Conservation (phyloP, 805 yeast genomes). For the Martiniozyma abietophila region DNA sequence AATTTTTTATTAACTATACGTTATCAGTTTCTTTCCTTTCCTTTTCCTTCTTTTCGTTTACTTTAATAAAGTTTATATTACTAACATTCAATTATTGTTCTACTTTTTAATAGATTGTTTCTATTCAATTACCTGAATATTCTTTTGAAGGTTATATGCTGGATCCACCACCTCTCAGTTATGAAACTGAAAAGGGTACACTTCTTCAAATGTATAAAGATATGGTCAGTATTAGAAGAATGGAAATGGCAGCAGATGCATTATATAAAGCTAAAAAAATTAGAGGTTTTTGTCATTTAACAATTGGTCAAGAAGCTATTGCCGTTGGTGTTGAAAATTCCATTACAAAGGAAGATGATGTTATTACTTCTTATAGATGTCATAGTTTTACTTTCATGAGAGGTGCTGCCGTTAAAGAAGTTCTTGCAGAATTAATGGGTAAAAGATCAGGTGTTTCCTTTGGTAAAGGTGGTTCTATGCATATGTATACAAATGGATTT, state of each 20-base stretch:
- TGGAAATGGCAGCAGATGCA: conserved; percentile 99
- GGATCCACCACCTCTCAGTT: conserved; percentile 58
- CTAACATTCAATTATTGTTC: conserved; percentile 4
- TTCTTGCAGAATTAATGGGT: conserved; percentile 95
- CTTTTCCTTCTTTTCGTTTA: neutral
- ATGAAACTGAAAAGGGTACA: conserved; percentile 72
- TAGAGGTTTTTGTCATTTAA: conserved; percentile 97
- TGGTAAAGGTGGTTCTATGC: conserved; percentile 99
- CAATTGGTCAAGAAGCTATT: conserved; percentile 97
- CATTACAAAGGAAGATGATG: conserved; percentile 71
- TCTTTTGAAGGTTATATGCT: conserved; percentile 83
- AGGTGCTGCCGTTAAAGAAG: conserved; percentile 85
- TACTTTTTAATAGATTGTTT: conserved; percentile 18
- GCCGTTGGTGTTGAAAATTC: conserved; percentile 98
- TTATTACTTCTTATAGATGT: conserved; percentile 97
- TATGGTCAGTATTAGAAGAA: conserved; percentile 87
- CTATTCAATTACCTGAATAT: conserved; percentile 60
- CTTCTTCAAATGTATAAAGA: conserved; percentile 92
- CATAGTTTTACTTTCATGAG: conserved; percentile 97
- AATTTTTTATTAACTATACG: conserved; percentile 1
- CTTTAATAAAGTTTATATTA: neutral
- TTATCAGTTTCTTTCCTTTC: neutral
- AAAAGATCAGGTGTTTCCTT: conserved; percentile 87
- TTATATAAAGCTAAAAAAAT: conserved; percentile 96
- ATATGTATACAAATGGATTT: conserved; percentile 91